phyloP scores from a whole-genome alignment of 768 basidiomycete genomes.

The Leucocoprinus leucothites region DNA sequence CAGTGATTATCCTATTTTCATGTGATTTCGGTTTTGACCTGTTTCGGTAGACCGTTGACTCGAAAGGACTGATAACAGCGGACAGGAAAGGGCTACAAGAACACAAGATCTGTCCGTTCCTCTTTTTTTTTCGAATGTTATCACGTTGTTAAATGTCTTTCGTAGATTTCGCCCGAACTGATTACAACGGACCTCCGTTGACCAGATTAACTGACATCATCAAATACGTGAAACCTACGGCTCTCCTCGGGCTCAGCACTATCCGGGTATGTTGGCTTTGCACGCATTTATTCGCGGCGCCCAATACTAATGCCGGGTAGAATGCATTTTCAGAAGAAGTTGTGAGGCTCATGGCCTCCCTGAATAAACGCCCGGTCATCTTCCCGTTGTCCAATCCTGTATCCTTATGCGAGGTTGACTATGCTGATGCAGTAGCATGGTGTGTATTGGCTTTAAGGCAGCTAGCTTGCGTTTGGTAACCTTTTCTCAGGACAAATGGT shows the following conservation, averaged over 20 bases:
- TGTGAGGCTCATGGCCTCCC: conserved; percentile 57
- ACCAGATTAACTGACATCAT: conserved; percentile 65
- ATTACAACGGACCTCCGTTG: conserved; percentile 62
- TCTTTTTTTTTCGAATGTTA: background rate
- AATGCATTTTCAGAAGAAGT: conserved; percentile 65
- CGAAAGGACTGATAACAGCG: conserved; percentile 72
- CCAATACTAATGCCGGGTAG: conserved; percentile 17
- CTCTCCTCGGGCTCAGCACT: conserved; percentile 73
- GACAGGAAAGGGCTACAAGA: conserved; percentile 64
- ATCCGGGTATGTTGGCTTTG: conserved; percentile 29
- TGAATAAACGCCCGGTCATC: conserved; percentile 72
- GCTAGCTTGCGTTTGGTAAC: background rate
- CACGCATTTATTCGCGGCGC: background rate
- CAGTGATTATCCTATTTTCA: conserved; percentile 17
- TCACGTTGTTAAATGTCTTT: background rate
- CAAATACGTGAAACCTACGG: conserved; percentile 70
- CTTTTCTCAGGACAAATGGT: conserved; percentile 51
- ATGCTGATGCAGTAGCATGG: conserved; percentile 58
- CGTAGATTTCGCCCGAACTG: conserved; percentile 67
- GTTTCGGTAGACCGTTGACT: conserved; percentile 59
- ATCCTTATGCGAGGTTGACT: conserved; percentile 58
- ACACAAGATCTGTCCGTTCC: conserved; percentile 65
- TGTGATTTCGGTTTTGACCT: conserved; percentile 12
- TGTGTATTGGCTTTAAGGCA: conserved; percentile 19
- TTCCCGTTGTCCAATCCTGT: conserved; percentile 81